A percentile compares a stretch with the other conserved stretches of the same genome.
Conservation (phyloP, 305 asterid species). For the Stenogyne calaminthoides region DNA sequence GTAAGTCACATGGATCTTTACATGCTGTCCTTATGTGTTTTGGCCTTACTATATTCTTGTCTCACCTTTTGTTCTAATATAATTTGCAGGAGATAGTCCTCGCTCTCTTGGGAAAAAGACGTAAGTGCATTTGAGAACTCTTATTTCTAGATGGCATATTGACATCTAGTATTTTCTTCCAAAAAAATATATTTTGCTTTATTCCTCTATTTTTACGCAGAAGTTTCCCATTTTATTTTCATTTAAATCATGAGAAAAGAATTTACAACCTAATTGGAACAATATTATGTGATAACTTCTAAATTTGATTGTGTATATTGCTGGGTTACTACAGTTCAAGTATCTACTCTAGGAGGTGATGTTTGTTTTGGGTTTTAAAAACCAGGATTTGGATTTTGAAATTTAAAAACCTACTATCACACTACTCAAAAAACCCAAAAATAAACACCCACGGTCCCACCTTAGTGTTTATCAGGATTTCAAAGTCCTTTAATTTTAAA, state of each 20-base stretch:
- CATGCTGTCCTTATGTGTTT: conserved; percentile 7
- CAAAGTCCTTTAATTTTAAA: no score
- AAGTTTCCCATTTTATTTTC: conserved; percentile 2
- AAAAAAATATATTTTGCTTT: neutral
- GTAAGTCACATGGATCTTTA: conserved; percentile 40
- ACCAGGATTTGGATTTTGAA: no score
- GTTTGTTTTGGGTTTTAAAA: no score
- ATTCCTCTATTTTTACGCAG: neutral
- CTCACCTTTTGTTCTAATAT: conserved; percentile 26
- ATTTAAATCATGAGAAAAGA: neutral
- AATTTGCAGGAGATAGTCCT: conserved; percentile 66
- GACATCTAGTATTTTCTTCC: neutral
- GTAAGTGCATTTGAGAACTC: conserved; percentile 45
- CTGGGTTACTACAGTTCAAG: neutral
- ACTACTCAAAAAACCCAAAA: no score
- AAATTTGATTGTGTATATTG: neutral
- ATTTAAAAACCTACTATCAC: no score
- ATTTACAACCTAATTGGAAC: conserved; percentile 12
- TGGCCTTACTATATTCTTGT: conserved; percentile 18
- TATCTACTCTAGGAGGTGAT: neutral
- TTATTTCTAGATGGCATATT: neutral
- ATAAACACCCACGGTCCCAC: no score
- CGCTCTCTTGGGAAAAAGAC: conserved; percentile 50
- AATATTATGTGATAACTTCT: neutral
- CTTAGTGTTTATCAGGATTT: no score